These are phyloP conservation scores for Xylariaceae sp. DNA, from an alignment of 2,329 filamentous ascomycete genomes.

Conservation along the genomic window DNA sequence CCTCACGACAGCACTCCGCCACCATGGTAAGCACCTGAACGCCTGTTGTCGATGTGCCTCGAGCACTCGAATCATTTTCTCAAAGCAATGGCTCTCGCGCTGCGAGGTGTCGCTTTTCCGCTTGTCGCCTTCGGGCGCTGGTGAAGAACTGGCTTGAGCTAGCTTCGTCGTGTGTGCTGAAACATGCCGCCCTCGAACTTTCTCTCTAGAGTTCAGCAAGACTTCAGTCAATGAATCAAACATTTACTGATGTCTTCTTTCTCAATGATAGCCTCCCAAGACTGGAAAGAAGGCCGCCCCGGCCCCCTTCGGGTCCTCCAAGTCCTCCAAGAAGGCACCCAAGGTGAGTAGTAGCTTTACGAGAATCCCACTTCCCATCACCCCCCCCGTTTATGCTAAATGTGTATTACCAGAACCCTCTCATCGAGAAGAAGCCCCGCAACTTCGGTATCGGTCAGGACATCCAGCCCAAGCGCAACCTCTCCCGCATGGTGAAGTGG, in stretches of 20 bases:
- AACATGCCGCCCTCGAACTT: constrained; percentile 49
- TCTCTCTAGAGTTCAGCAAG: constrained; percentile 95
- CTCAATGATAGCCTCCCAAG: constrained; percentile 99
- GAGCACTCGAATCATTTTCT: constrained; percentile 29
- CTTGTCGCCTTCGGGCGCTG: constrained; percentile 42
- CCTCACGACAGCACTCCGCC: constrained; percentile 48
- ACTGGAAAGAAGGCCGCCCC: constrained; percentile 94
- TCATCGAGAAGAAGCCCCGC: constrained; percentile 94
- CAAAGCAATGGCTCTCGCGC: constrained; percentile 28
- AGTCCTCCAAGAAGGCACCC: constrained; percentile 87
- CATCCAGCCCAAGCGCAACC: constrained; percentile 94
- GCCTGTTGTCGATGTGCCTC: constrained; percentile 32
- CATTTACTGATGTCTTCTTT: constrained; percentile 96
- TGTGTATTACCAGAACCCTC: constrained; percentile 72
- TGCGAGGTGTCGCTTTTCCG: constrained; percentile 39
- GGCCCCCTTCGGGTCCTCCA: constrained; percentile 93
- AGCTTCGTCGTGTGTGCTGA: constrained; percentile 41
- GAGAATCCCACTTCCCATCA: neutral
- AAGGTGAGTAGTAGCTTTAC: constrained; percentile 68
- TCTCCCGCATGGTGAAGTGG: constrained; percentile 99
- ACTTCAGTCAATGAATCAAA: constrained; percentile 68
- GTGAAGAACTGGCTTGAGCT: constrained; percentile 69
- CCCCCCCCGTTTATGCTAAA: constrained; percentile 21
- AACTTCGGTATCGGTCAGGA: constrained; percentile 99
- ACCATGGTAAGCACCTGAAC: constrained; percentile 59